Base-by-base conservation (phyloP, 2,329 filamentous ascomycete species). In the Neoascochyta sp. region DNA sequence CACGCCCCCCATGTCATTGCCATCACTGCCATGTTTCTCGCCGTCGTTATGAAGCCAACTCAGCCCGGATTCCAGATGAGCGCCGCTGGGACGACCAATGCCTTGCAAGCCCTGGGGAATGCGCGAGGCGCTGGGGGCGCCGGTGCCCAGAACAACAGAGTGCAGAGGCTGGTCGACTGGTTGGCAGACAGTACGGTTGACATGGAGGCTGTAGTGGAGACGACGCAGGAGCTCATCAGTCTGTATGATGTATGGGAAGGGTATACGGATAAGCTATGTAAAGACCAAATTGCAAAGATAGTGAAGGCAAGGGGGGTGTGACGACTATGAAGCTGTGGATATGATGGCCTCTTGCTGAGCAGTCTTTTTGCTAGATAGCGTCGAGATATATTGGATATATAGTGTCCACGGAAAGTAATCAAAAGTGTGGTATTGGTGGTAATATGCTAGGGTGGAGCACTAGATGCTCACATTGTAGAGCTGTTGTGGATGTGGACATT, bases 151-250 rank as follows among this genome's bases (percentile, higher is more conserved):
- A 76, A 76, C 47, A 70, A 67, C 16, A 69, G 78, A 30, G 71
- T 85, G 26, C 73, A 76, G 29, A 81, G 82, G 45, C 73, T 94
- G 22, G 76, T 86, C 7, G 76, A 78, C 22, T 95, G 88, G 83
- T 70, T 95, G 34, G 84, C 88, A 1, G 87, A 94, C 56, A 92
- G 86, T 51, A 83, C 79, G 34, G 78, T 95, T 23, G 86, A 93
- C 50, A 83, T 95, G 52, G 79, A 86, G 44, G 83, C 80, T 17
- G 81, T 93, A 61, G 83, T 94, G 28, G 86, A 95, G 62, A 87
- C 84, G 53, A 90, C 86, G 0, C 89, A 95, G 64, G 89, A 95
- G 65, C 75, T 95, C 41, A 86, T 95, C 30, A 89, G 86, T 3
- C 76, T 95, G 42, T 95, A 95, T 57, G 86, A 93, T 54, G 65